Evolutionary conservation across 2,329 filamentous ascomycete genomes (phyloP).

Genomic region (Byssochlamys sp.): DNA sequence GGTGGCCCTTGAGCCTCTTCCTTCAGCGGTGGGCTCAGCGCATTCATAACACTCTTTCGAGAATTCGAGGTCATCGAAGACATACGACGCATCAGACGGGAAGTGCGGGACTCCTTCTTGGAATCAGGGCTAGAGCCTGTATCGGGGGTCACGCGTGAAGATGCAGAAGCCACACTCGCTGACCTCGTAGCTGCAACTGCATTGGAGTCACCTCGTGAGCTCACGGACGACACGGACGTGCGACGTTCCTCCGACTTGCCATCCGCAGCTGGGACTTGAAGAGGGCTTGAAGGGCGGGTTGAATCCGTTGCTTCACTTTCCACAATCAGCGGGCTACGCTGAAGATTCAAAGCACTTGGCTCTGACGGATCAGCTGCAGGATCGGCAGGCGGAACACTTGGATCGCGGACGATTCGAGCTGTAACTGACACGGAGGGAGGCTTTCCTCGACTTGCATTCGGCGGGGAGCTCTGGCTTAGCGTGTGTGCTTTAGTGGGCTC

Average conservation of each 20-base stretch:
- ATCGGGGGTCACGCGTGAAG: slow-evolving; percentile 27
- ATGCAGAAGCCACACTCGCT: slow-evolving; percentile 31
- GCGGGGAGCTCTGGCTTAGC: slow-evolving; percentile 20
- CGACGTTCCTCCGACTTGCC: slow-evolving; percentile 21
- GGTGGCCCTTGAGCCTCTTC: slow-evolving; percentile 28
- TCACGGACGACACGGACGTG: slow-evolving; percentile 31
- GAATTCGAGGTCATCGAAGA: slow-evolving; percentile 47
- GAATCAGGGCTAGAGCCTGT: slow-evolving; percentile 33
- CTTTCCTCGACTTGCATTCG: slow-evolving; percentile 14
- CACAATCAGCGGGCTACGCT: slow-evolving; percentile 53
- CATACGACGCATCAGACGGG: slow-evolving; percentile 58
- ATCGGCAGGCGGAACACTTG: slow-evolving; percentile 33
- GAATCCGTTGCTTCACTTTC: slow-evolving; percentile 49
- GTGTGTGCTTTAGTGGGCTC: slow-evolving; percentile 20
- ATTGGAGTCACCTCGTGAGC: slow-evolving; percentile 33
- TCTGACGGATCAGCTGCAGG: slow-evolving; percentile 19
- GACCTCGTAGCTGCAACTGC: slow-evolving; percentile 23
- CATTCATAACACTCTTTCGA: slow-evolving; percentile 38
- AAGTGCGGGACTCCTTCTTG: slow-evolving; percentile 48
- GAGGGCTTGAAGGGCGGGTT: slow-evolving; percentile 9
- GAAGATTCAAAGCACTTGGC: slow-evolving; percentile 33
- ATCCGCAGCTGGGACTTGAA: slow-evolving; percentile 8
- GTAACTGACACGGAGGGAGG: slow-evolving; percentile 76
- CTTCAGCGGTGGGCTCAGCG: slow-evolving; percentile 27
- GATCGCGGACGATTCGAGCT: slow-evolving; percentile 66